Conservation (phyloP, 225 moss, liverwort and hornwort genomes). For the Rhytidiadelphus loreus region DNA sequence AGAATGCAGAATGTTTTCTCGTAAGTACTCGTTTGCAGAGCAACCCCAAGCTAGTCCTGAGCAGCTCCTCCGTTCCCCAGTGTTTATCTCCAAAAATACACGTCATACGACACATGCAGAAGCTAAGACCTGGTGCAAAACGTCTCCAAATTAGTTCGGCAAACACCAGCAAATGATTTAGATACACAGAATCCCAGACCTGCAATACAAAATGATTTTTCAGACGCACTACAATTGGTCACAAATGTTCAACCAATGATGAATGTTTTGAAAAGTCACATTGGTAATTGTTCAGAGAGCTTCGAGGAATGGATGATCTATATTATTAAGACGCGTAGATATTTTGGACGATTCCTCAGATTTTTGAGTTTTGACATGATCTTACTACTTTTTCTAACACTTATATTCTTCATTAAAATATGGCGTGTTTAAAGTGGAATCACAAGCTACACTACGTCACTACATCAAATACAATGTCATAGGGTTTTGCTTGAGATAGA, state of each 20-base stretch:
- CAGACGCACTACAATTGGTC: not conserved
- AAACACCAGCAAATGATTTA: not conserved
- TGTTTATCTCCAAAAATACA: conserved; percentile 16
- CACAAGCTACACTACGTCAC: not conserved
- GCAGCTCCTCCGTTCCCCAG: conserved; percentile 23
- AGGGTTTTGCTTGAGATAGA: not conserved
- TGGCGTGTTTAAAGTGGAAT: not conserved
- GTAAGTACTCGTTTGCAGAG: conserved; percentile 9
- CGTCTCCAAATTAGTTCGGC: not conserved
- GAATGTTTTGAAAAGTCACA: not conserved
- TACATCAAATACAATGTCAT: not conserved
- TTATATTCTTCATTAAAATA: not conserved
- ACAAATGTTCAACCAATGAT: not conserved
- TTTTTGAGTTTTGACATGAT: too few species aligned
- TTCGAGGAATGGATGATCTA: not conserved
- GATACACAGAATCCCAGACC: not conserved
- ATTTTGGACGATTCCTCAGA: not conserved
- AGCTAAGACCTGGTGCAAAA: conserved; percentile 25
- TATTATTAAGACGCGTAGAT: not conserved
- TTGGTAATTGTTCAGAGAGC: not conserved
- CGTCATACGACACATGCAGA: conserved; percentile 20
- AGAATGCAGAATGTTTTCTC: conserved; percentile 32
- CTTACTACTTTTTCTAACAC: not conserved
- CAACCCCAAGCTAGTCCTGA: conserved; percentile 25
- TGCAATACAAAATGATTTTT: not conserved